Base-by-base conservation (phyloP, 495 filamentous ascomycete genomes). In the Penicilliopsis zonata region DNA sequence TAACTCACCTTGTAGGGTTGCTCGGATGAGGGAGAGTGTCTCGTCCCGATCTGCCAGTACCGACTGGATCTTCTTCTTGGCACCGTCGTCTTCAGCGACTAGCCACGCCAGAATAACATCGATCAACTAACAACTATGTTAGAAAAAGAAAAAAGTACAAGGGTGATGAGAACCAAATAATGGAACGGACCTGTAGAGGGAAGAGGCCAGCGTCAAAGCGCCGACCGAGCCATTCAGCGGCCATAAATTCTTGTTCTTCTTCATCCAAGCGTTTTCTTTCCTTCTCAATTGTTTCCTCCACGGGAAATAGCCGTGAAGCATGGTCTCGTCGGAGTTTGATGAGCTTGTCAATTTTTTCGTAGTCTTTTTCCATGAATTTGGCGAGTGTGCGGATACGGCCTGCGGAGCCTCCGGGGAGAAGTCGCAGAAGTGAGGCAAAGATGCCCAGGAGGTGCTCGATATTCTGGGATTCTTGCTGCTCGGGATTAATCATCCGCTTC, bases 301-400 rank as follows among this genome's bases (percentile, higher is more conserved):
- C 78, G 0, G 68, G 55, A 0, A 46, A 60, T 0, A 96, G 50
- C 18, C 74, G 70, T 0, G 72, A 57, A 0, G 72, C 71, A 52
- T 82, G 93, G 9, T 83, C 80, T 16, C 74, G 61, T 24, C 92
- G 63, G 21, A 94, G 53, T 39, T 67, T 65, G 24, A 90, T 53
- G 1, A 93, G 63, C 44, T 74, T 80, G 7, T 44, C 58, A 9
- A 81, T 74, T 56, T 93, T 92, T 37, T 86, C 82, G 49, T 92
- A 95, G 36, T 94, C 80, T 42, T 82, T 88, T 57, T 95, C 87
- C 25, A 92, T 79, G 50, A 99, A 96, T 46, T 99, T 99, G 3
- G 86, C 90, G 0, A 96, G 67, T 4, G 80, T 70, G 2, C 90
- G 70, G 18, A 95, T 86, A 2, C 90, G 67, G n/a, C 73, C 61